Conservation (phyloP, 148 eudicot genomes). For the Diospyros lotus region DNA sequence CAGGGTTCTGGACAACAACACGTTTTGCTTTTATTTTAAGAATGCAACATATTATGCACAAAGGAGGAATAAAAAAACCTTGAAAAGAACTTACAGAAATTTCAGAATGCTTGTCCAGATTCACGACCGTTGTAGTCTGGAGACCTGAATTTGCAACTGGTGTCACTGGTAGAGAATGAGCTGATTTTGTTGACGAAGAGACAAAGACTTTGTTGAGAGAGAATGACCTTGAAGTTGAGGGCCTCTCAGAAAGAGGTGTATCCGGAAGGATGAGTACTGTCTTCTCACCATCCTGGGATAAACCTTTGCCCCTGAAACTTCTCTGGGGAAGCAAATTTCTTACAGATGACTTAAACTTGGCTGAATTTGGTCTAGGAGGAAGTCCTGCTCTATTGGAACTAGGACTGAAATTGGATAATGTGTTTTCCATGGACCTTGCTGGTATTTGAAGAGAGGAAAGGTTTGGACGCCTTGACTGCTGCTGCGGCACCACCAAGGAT, state of each 20-base stretch:
- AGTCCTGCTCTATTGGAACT: conserved; percentile 34
- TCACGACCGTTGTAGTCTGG: conserved; percentile 14
- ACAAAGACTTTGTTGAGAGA: conserved; percentile 38
- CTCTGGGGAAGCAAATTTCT: conserved; percentile 35
- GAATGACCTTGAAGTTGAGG: conserved; percentile 41
- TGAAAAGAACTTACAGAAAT: conserved; percentile 20
- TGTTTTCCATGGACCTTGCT: conserved; percentile 26
- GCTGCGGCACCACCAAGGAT: conserved; percentile 16
- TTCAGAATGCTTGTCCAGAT: conserved; percentile 19
- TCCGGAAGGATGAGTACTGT: conserved; percentile 38
- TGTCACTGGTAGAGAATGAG: conserved; percentile 42
- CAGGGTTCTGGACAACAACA: conserved; percentile 21
- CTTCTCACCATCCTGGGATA: conserved; percentile 30
- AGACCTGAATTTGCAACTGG: conserved; percentile 32
- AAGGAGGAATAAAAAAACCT: background rate
- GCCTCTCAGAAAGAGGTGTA: conserved; percentile 30
- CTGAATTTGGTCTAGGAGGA: conserved; percentile 42
- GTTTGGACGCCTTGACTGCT: conserved; percentile 34
- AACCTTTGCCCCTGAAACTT: conserved; percentile 30
- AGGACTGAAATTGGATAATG: conserved; percentile 33
- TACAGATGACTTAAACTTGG: conserved; percentile 30
- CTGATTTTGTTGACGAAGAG: conserved; percentile 28
- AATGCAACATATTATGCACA: background rate
- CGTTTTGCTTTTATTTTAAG: background rate
- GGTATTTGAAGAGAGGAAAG: conserved; percentile 44